Conservation (phyloP, 169 alveolate genomes). For the Plasmodium blacklocki region DNA sequence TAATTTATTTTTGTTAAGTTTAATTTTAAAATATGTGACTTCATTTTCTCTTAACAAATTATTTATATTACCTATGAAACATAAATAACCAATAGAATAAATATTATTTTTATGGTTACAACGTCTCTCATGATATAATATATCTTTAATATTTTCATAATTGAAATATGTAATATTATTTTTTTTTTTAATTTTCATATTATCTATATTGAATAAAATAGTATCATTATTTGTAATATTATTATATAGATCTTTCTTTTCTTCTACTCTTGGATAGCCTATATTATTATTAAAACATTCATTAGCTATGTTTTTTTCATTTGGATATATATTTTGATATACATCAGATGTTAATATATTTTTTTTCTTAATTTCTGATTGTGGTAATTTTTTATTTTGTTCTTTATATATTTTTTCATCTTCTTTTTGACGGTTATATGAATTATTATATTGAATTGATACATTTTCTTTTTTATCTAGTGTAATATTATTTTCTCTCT, state of each 20-base stretch:
- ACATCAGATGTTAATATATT: background rate
- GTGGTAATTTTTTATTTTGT: background rate
- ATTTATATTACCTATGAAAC: slow-evolving; percentile 47
- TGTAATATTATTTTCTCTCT: background rate
- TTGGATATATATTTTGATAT: background rate
- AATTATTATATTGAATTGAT: background rate
- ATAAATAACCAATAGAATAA: slow-evolving; percentile 17
- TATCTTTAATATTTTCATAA: slow-evolving; percentile 37
- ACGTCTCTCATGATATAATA: slow-evolving; percentile 8
- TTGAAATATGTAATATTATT: slow-evolving; percentile 40
- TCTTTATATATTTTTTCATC: background rate
- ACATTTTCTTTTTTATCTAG: background rate
- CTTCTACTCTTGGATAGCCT: background rate
- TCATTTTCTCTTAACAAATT: slow-evolving; percentile 60
- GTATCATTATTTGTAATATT: slow-evolving; percentile 7
- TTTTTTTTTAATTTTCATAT: slow-evolving; percentile 12
- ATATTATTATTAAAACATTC: background rate
- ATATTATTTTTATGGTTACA: slow-evolving; percentile 13
- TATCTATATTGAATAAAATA: slow-evolving; percentile 10
- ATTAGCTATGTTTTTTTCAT: background rate
- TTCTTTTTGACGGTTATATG: background rate
- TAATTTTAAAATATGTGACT: slow-evolving; percentile 31
- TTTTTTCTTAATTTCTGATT: background rate
- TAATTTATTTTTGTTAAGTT: slow-evolving; percentile 47
- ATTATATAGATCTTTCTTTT: slow-evolving; percentile 27